Evolutionary conservation across 2,329 filamentous ascomycete genomes (phyloP), one percentile per base, ranked within the genome.

Genomic region (Fusarium mexicanum): DNA sequence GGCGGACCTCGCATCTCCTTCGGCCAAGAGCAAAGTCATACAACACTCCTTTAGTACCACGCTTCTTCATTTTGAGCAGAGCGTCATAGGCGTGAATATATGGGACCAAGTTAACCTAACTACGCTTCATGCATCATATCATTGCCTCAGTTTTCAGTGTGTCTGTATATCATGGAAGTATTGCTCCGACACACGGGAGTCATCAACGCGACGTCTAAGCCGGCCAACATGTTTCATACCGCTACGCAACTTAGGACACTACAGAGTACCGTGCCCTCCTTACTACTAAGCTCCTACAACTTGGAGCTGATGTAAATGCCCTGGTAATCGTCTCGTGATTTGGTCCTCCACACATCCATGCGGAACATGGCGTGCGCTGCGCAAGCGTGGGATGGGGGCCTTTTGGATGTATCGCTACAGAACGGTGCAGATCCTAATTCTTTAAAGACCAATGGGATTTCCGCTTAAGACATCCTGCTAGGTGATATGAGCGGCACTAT

Each of bases 81-180:
- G 40, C 14, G 13, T 8, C 8, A 14, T 4, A 10, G 13, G 16
- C 5, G 5, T 16, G 4, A n/a, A 43, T 1, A 43, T 3, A 1
- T 16, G 40, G 22, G 22, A 4, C 8, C 13, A 33, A 13, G 13
- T 5, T 17, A n/a, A 4, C 9, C 9, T 10, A 8, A 0, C 12
- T 16, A 8, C n/a, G 22, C 41, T 17, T 17, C 41, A 4, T 17
- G 1, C 8, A n/a, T 4, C 41, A 43, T 11, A 11, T 0, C 14
- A 2, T 18, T 44, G 16, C 10, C n/a, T 44, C n/a, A 0, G n/a
- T 11, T 12, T 24, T 24, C 41, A 18, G 16, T 18, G n/a, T 24
- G 1, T 18, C n/a, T 24, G 6, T 16, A 24, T 6, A 24, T 44
- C 2, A 11, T 11, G 1, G 41, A 43, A 43, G 5, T 7, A 26